These are phyloP conservation scores for Camelina sativa DNA, from an alignment of 345 rosid genomes.

Conservation along the genomic window DNA sequence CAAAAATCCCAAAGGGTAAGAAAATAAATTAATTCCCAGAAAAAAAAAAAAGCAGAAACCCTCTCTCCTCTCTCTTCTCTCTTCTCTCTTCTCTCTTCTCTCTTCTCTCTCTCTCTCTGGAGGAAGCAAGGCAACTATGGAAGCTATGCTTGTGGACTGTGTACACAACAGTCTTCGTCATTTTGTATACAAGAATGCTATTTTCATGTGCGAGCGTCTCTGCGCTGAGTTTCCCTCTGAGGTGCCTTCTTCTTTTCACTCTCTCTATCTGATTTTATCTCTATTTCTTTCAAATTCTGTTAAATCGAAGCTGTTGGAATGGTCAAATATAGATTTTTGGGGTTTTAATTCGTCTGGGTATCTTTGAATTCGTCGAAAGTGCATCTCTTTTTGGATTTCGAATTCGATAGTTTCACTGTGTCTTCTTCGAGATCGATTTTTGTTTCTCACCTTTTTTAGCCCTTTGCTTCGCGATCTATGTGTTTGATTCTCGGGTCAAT, in stretches of 20 bases:
- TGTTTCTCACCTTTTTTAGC: constrained; percentile 23
- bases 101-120: constrained; percentile 11
- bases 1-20: constrained; percentile 9
- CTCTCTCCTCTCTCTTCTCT: constrained; percentile 21
- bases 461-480: constrained; percentile 27
- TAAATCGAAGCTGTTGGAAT: constrained; percentile 28
- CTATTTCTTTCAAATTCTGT: constrained; percentile 20
- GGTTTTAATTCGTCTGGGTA: constrained; percentile 10
- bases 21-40: constrained; percentile 24
- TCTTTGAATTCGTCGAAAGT: background rate
- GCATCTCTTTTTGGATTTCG: constrained; percentile 7
- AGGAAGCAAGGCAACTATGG: constrained; percentile 62
- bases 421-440: constrained; percentile 43
- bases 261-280: background rate
- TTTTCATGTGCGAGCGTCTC: constrained; percentile 97
- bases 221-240: constrained; percentile 98
- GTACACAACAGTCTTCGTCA: constrained; percentile 87
- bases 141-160: constrained; percentile 77
- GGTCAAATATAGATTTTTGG: background rate
- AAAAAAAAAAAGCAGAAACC: constrained; percentile 44
- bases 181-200: constrained; percentile 82
- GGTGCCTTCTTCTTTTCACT: constrained; percentile 47
- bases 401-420: constrained; percentile 18
- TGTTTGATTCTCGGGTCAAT: constrained; percentile 11
- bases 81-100: background rate